Percentiles rank a stretch among this genome's conserved stretches.
These are phyloP conservation scores for Poa pratensis DNA, from an alignment of 176 grass and related monocot genomes.

Conservation along the genomic window DNA sequence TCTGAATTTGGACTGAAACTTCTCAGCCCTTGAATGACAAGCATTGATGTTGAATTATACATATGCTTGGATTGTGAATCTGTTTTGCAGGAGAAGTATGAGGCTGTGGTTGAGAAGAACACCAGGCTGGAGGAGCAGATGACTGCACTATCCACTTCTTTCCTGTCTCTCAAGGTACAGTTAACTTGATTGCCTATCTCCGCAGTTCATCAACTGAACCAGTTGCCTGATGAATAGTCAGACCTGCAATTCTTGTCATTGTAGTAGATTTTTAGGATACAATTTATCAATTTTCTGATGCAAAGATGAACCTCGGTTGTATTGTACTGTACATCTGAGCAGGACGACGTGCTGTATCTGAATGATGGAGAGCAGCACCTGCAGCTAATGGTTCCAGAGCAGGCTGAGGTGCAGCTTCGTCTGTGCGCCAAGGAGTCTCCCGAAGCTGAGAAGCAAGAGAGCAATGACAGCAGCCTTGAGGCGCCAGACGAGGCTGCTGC, in stretches of 20 bases:
- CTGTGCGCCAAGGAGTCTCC: slow-evolving; percentile 39
- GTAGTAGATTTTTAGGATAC: not conserved
- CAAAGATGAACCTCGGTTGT: not conserved
- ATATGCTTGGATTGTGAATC: not conserved
- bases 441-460: slow-evolving; percentile 31
- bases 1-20: not conserved
- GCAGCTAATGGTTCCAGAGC: slow-evolving; percentile 30
- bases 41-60: not conserved
- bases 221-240: not conserved
- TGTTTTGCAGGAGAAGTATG: slow-evolving; percentile 59
- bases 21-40: too few species aligned
- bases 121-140: slow-evolving; percentile 51
- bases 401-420: not conserved
- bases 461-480: not conserved
- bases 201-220: not conserved
- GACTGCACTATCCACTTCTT: slow-evolving; percentile 41
- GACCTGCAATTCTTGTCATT: slow-evolving; percentile 1
- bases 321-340: slow-evolving; percentile 2
- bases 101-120: slow-evolving; percentile 50
- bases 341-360: slow-evolving; percentile 59
- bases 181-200: not conserved
- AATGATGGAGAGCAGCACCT: slow-evolving; percentile 40
- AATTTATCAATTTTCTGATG: not conserved
- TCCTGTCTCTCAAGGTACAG: slow-evolving; percentile 59
- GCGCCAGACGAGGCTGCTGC: not conserved